Evolutionary conservation across 805 yeast species (phyloP), one percentile per base, ranked within the genome.

Genomic region (Phaffomyces thermotolerans): DNA sequence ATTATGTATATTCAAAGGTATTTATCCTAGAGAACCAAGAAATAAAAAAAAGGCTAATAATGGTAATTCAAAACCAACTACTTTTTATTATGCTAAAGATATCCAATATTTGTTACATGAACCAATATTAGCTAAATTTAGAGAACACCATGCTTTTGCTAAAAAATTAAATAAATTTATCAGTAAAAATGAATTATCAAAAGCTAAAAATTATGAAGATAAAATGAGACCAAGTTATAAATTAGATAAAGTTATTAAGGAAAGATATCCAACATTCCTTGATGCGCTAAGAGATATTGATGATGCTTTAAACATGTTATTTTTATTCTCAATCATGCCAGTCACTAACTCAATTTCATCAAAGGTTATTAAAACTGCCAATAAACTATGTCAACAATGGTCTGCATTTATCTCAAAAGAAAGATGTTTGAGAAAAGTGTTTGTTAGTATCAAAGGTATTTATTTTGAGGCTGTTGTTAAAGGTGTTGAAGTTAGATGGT

Each of bases 41-140:
- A 88, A 87, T 67, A 93, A 90, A 71, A 88, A 84, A 79, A 90
- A 88, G 73, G 96, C 97, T 47, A 91, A 89, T 67, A 93, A 88
- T 67, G 98, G 99, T 20, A 85, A 96, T n/a, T 87, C 97, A 8
- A 95, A 95, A 23, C 95, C 95, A 38, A 84, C 84, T 22, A 93
- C 99, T 4, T 95, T 93, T 63, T 93, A 93, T 68, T 91, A 89
- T 64, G 65, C 83, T 51, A 93, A 89, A 66, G 99, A 93, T 64
- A 93, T 93, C 52, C 96, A 90, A 66, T 93, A 91, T 64, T 71
- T 93, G 54, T 69, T 88, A 71, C 99, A 93, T 64, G 99, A 93
- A 69, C 98, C 98, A 4, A 84, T 93, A 23, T 72, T 93, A 56
- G 76, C 75, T 49, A 89, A 86, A 66, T 93, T 93, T 67, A 79